Evolutionary conservation across 192 early-diverging fungal genomes (phyloP).

Genomic region (Chytriomyces sp.): DNA sequence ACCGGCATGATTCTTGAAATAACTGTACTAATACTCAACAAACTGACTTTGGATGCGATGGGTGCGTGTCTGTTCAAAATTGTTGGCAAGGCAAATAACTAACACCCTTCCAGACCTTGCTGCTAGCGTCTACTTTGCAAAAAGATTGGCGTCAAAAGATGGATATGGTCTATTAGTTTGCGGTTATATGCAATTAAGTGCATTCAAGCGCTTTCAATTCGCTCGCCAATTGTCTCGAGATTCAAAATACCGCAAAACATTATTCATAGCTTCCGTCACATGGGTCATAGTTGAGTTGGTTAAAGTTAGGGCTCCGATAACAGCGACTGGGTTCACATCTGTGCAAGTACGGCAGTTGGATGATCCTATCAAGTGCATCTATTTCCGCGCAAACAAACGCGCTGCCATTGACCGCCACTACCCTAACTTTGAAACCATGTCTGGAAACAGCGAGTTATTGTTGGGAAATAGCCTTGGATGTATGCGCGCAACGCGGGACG

Average conservation of each 20-base stretch:
- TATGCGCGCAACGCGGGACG: not conserved
- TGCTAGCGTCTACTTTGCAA: not conserved
- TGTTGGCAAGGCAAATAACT: no score
- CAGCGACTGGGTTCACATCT: slow-evolving; percentile 12
- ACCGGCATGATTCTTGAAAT: slow-evolving; percentile 4
- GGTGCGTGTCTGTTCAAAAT: no score
- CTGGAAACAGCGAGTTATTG: not conserved
- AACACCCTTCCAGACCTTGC: no score
- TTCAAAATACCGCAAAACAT: not conserved
- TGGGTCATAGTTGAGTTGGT: slow-evolving; percentile 13
- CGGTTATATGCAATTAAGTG: slow-evolving; percentile 11
- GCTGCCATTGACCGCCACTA: not conserved
- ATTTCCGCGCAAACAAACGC: not conserved
- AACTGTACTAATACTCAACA: not conserved
- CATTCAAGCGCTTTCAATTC: not conserved
- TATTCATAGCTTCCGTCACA: not conserved
- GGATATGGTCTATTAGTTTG: slow-evolving; percentile 2
- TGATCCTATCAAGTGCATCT: not conserved
- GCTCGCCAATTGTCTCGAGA: slow-evolving; percentile 2
- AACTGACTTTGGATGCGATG: not conserved
- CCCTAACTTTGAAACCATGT: slow-evolving; percentile 9
- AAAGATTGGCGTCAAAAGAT: not conserved
- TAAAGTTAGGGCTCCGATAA: slow-evolving; percentile 12
- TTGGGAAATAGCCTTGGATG: slow-evolving; percentile 10
- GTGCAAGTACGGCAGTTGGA: not conserved